A percentile compares a stretch with the other conserved stretches of the same genome.
Evolutionary conservation across 2,329 filamentous ascomycete species (phyloP).

Genomic region (Ophiocordyceps robertsii): DNA sequence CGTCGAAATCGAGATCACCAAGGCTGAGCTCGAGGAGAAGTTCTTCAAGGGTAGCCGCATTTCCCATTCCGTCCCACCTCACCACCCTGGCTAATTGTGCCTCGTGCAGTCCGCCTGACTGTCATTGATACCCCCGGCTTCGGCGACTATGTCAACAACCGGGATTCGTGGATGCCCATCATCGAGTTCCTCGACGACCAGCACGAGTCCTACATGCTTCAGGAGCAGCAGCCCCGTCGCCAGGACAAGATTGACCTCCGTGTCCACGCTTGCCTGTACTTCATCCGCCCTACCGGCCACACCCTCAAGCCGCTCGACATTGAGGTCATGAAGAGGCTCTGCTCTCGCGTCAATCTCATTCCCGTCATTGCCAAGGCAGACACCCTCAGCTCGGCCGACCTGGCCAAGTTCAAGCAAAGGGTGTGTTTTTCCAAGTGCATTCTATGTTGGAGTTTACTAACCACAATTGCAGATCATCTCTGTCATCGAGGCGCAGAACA

Average conservation of each 20-base stretch:
- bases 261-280: conserved; percentile 97
- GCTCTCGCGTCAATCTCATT: conserved; percentile 95
- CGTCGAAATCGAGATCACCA: conserved; percentile 99
- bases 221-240: conserved; percentile 97
- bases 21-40: conserved; percentile 99
- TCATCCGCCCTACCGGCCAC: conserved; percentile 96
- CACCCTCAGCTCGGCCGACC: conserved; percentile 83
- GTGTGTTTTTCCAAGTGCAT: conserved; percentile 29
- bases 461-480: conserved; percentile 57
- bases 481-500: conserved; percentile 95
- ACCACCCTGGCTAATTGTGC: not conserved
- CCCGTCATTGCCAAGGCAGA: conserved; percentile 98
- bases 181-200: conserved; percentile 99
- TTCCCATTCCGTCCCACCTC: not conserved
- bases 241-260: conserved; percentile 98
- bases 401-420: conserved; percentile 89
- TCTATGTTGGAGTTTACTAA: conserved; percentile 10
- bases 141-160: conserved; percentile 99
- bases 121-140: conserved; percentile 99
- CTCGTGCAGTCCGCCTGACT: conserved; percentile 69
- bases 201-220: conserved; percentile 99
- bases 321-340: conserved; percentile 99
- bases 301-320: conserved; percentile 98
- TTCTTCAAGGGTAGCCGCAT: conserved; percentile 86
- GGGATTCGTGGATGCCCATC: conserved; percentile 99